Evolutionary conservation across 805 yeast genomes (phyloP).

Genomic region (Zygoascus bituminiphila): DNA sequence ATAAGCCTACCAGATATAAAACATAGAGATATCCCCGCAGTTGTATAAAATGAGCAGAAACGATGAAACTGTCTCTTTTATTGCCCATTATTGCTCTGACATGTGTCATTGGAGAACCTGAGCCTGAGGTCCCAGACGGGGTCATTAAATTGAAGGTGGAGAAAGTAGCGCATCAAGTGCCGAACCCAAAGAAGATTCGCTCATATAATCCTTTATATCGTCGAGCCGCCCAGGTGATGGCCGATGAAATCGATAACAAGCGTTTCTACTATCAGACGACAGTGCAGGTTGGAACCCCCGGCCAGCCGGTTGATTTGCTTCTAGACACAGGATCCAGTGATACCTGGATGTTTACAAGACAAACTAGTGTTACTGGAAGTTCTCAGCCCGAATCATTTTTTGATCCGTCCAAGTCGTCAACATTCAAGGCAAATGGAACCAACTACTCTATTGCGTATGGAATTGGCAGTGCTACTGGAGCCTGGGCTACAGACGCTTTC

Average conservation of each 20-base stretch:
- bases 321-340: constrained; percentile 77
- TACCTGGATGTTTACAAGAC: constrained; percentile 49
- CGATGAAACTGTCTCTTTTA: neutral
- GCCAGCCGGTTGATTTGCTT: constrained; percentile 46
- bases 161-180: constrained; percentile 14
- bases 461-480: constrained; percentile 44
- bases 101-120: neutral
- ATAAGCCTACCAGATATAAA: too few species aligned
- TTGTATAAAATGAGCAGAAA: too few species aligned
- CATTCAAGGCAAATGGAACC: constrained; percentile 23
- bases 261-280: constrained; percentile 29
- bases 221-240: constrained; percentile 11
- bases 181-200: constrained; percentile 4
- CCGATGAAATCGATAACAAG: constrained; percentile 26
- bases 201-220: constrained; percentile 6
- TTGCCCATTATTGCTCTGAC: neutral
- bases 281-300: constrained; percentile 46
- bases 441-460: constrained; percentile 34
- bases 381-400: constrained; percentile 20
- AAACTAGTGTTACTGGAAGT: constrained; percentile 15
- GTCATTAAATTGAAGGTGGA: constrained; percentile 13
- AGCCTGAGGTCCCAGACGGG: constrained; percentile 10
- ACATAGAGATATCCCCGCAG: too few species aligned
- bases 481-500: constrained; percentile 60
- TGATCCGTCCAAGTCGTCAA: constrained; percentile 22